Percentiles rank a stretch among this genome's conserved stretches.
These are phyloP conservation scores for Hypoxylon sp. DNA, from an alignment of 2,329 filamentous ascomycete species.

Conservation along the genomic window DNA sequence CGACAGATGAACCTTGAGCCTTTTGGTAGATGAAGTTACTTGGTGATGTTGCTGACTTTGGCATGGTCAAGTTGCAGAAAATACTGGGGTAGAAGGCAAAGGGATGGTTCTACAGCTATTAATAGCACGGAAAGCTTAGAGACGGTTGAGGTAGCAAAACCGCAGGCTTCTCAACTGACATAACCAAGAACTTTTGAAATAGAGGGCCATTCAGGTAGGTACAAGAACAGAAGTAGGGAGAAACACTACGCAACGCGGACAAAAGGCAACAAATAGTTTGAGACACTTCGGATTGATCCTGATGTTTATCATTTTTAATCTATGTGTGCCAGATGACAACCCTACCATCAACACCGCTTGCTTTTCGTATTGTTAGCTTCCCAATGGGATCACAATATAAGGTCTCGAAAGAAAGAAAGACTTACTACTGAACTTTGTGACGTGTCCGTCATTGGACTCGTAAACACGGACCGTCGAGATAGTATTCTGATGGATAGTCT, in stretches of 20 bases:
- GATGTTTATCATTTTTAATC: constrained; percentile 45
- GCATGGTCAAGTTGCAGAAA: constrained; percentile 26
- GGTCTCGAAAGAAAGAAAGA: constrained; percentile 50
- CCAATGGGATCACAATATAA: constrained; percentile 39
- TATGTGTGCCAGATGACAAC: constrained; percentile 84
- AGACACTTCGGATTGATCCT: constrained; percentile 30
- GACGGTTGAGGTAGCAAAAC: background rate
- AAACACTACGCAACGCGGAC: constrained; percentile 20
- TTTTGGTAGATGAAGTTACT: constrained; percentile 42
- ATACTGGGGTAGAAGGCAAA: background rate
- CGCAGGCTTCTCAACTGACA: constrained; percentile 24
- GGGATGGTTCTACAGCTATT: constrained; percentile 19
- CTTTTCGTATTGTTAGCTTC: constrained; percentile 62
- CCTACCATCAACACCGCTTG: constrained; percentile 86
- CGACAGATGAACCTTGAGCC: constrained; percentile 6
- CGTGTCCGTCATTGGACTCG: constrained; percentile 73
- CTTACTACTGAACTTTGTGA: constrained; percentile 91
- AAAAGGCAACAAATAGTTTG: constrained; percentile 17
- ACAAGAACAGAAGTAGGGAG: constrained; percentile 33
- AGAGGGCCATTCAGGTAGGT: constrained; percentile 21
- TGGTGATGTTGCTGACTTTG: constrained; percentile 34
- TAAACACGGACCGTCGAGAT: constrained; percentile 87
- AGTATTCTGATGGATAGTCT: constrained; percentile 97
- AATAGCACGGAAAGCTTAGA: constrained; percentile 17
- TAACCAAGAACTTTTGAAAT: constrained; percentile 9